A percentile compares a stretch with the other conserved stretches of the same genome.
phyloP scores from a whole-genome alignment of 2,329 filamentous ascomycete species.

The Fusarium musae region DNA sequence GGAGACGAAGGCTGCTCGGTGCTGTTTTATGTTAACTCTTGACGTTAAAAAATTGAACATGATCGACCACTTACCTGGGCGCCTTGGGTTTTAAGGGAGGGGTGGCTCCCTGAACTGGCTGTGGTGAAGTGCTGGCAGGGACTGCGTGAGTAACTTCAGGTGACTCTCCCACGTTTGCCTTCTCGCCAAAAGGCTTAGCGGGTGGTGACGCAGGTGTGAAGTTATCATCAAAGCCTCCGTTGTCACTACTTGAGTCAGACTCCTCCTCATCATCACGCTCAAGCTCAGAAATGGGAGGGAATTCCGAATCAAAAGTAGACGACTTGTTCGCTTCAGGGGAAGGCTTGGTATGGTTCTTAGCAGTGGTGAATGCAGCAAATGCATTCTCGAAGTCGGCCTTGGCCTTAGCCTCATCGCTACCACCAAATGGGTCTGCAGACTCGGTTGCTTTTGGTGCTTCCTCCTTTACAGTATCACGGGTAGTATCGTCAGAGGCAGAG shows the following conservation, averaged over 20 bases:
- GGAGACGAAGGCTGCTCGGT: constrained; percentile 48
- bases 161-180: constrained; percentile 33
- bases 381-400: constrained; percentile 89
- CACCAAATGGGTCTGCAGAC: constrained; percentile 62
- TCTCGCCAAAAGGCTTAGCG: constrained; percentile 45
- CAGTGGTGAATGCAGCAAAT: constrained; percentile 77
- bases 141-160: constrained; percentile 9
- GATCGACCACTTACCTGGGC: constrained; percentile 41
- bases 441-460: constrained; percentile 37
- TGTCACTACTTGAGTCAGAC: constrained; percentile 80
- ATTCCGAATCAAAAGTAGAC: constrained; percentile 76
- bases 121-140: constrained; percentile 27
- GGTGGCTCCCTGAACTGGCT: constrained; percentile 40
- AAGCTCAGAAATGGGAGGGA: constrained; percentile 92
- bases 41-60: background rate
- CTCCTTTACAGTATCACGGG: constrained; percentile 33
- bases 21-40: constrained; percentile 34
- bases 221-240: constrained; percentile 91
- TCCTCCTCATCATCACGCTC: constrained; percentile 76
- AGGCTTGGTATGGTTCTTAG: constrained; percentile 60
- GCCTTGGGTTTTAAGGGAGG: constrained; percentile 35
- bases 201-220: constrained; percentile 75
- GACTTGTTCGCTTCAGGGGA: constrained; percentile 56
- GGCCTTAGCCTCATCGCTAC: constrained; percentile 66
- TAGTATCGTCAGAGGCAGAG: constrained; percentile 46